These are phyloP conservation scores for Suhomyces yuchorum DNA, from an alignment of 1,139 yeast genomes.

Conservation along the genomic window DNA sequence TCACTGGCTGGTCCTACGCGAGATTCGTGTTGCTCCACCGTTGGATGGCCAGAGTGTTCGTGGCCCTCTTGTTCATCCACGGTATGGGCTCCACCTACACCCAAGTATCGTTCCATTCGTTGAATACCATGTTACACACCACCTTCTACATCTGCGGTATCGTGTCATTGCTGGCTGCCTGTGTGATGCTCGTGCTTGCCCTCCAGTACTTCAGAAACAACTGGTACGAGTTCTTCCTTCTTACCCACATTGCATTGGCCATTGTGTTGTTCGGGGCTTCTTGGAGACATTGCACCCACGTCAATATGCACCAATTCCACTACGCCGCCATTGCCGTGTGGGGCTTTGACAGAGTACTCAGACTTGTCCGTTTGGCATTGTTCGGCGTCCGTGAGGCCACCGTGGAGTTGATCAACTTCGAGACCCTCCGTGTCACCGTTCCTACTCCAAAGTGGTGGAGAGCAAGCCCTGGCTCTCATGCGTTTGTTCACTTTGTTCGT, in stretches of 20 bases:
- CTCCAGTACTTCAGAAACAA: constrained; percentile 18
- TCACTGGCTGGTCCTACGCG: constrained; percentile 27
- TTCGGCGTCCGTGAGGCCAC: constrained; percentile 24
- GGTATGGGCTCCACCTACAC: constrained; percentile 14
- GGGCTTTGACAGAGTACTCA: constrained; percentile 21
- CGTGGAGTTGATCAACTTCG: constrained; percentile 21
- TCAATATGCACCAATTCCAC: constrained; percentile 13
- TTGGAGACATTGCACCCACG: constrained; percentile 16
- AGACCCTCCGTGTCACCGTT: constrained; percentile 22
- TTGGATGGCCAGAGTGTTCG: constrained; percentile 26
- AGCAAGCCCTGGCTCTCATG: constrained; percentile 20
- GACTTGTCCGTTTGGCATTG: constrained; percentile 18
- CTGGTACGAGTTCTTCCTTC: constrained; percentile 22
- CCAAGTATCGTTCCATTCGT: constrained; percentile 5
- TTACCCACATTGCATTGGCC: constrained; percentile 21
- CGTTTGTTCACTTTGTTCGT: constrained; percentile 22
- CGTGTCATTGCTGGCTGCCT: constrained; percentile 16
- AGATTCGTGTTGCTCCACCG: constrained; percentile 25
- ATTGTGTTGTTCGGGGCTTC: constrained; percentile 19
- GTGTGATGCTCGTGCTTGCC: constrained; percentile 19
- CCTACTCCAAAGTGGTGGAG: constrained; percentile 21
- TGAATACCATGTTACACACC: not conserved
- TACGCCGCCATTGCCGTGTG: constrained; percentile 23
- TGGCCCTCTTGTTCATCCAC: constrained; percentile 22
- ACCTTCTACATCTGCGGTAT: constrained; percentile 20